phyloP scores from a whole-genome alignment of 1,284 basidiomycete species.

The Ceratobasidium theobromae region DNA sequence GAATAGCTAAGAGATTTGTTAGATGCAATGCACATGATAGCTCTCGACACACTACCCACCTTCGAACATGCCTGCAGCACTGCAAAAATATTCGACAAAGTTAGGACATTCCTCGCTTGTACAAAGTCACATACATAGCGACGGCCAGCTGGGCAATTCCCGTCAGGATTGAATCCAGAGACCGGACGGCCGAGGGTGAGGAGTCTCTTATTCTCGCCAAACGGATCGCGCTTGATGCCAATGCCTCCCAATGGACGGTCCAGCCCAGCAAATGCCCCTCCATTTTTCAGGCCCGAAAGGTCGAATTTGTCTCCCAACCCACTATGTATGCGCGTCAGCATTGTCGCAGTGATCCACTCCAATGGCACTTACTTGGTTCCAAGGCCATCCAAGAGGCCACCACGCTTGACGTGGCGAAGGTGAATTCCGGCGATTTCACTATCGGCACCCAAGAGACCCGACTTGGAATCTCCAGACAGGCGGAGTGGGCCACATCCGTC shows the following conservation, averaged over 20 bases:
- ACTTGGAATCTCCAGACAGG: background rate
- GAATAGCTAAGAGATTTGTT: background rate
- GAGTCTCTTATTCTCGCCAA: background rate
- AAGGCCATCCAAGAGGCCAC: conserved; percentile 1
- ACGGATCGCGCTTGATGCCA: conserved; percentile 9
- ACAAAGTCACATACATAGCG: conserved; percentile 6
- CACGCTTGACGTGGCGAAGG: background rate
- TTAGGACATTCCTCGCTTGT: background rate
- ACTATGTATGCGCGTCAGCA: background rate
- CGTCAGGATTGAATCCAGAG: background rate
- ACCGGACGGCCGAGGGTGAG: conserved; percentile 10
- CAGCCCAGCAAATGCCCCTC: background rate
- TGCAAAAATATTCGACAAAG: background rate
- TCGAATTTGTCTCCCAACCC: background rate
- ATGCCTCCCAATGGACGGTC: background rate
- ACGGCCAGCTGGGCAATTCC: background rate
- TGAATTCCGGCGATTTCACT: conserved; percentile 6
- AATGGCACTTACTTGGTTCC: background rate
- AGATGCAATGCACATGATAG: background rate
- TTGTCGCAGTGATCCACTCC: no score
- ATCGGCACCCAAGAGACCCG: background rate
- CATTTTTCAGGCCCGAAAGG: background rate
- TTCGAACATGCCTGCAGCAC: conserved; percentile 25
- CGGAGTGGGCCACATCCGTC: conserved; percentile 12
- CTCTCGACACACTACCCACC: background rate